A percentile compares a stretch with the other conserved stretches of the same genome.
phyloP scores from a whole-genome alignment of 139 green algal species.

The Edaphochlamys debaryana region DNA sequence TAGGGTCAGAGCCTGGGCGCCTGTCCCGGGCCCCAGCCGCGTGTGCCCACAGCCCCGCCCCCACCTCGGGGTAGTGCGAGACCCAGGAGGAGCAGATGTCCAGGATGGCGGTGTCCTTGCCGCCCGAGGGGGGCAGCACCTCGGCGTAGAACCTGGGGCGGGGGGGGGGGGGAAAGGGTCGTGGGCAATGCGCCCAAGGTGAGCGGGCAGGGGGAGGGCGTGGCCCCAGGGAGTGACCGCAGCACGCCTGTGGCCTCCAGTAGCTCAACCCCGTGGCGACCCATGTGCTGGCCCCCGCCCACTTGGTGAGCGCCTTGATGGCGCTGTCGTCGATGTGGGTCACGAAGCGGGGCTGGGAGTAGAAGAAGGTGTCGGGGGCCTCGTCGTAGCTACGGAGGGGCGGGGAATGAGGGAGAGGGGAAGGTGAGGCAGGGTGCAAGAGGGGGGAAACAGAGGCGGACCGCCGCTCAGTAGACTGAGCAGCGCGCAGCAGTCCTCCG shows the following conservation, averaged over 20 bases:
- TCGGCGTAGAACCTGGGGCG: conserved; percentile 73
- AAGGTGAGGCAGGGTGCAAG: too few relatives aligned
- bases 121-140: conserved; percentile 70
- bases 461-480: too few relatives aligned
- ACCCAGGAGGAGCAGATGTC: conserved; percentile 90
- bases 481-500: too few relatives aligned
- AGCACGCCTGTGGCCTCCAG: not conserved
- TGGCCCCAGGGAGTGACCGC: not conserved
- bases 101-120: conserved; percentile 69
- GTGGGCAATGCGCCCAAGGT: not conserved
- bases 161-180: not conserved
- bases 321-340: conserved; percentile 96
- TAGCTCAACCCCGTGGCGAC: too few relatives aligned
- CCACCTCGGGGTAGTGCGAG: conserved; percentile 89
- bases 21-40: too few relatives aligned
- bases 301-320: conserved; percentile 88
- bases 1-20: too few relatives aligned
- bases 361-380: conserved; percentile 74
- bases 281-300: too few relatives aligned
- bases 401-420: too few relatives aligned
- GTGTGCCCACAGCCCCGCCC: too few relatives aligned
- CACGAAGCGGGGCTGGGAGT: conserved; percentile 88
- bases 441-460: too few relatives aligned
- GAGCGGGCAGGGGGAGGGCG: not conserved
- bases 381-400: too few relatives aligned